Percentiles rank a stretch among this genome's conserved stretches.
Conservation (phyloP, 768 basidiomycete species). For the Trametes gibbosa region DNA sequence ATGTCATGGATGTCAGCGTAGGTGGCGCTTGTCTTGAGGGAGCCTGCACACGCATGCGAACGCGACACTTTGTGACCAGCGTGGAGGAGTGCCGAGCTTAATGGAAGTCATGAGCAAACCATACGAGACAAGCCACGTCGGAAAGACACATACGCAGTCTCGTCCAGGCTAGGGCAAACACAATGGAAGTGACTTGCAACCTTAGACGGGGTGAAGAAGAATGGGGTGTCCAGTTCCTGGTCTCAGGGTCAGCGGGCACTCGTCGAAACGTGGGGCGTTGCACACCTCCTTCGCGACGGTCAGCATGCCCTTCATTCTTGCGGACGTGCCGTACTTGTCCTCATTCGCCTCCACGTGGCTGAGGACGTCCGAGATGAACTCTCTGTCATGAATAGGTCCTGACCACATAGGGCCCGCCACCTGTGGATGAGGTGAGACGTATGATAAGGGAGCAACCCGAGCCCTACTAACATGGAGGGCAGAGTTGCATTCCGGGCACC, state of each 20-base stretch:
- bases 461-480: slow-evolving; percentile 60
- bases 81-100: slow-evolving; percentile 85
- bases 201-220: slow-evolving; percentile 86
- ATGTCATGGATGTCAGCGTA: slow-evolving; percentile 74
- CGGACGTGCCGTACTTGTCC: slow-evolving; percentile 69
- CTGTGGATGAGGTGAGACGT: slow-evolving; percentile 38
- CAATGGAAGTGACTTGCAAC: slow-evolving; percentile 83
- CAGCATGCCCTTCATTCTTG: slow-evolving; percentile 95
- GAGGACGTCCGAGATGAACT: slow-evolving; percentile 74
- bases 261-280: neutral
- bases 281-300: slow-evolving; percentile 83
- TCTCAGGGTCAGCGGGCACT: neutral
- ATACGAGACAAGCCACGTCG: too few relatives aligned
- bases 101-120: too few relatives aligned
- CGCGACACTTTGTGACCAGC: slow-evolving; percentile 83
- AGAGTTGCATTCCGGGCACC: slow-evolving; percentile 82
- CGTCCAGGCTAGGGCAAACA: slow-evolving; percentile 68
- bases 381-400: slow-evolving; percentile 74
- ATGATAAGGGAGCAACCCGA: neutral
- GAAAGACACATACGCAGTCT: slow-evolving; percentile 60
- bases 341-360: slow-evolving; percentile 63
- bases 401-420: slow-evolving; percentile 98
- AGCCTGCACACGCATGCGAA: slow-evolving; percentile 87
- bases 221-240: slow-evolving; percentile 73
- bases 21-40: slow-evolving; percentile 85